Evolutionary conservation across 2,329 filamentous ascomycete genomes (phyloP).

Genomic region (Sclerotiophoma versabilis): DNA sequence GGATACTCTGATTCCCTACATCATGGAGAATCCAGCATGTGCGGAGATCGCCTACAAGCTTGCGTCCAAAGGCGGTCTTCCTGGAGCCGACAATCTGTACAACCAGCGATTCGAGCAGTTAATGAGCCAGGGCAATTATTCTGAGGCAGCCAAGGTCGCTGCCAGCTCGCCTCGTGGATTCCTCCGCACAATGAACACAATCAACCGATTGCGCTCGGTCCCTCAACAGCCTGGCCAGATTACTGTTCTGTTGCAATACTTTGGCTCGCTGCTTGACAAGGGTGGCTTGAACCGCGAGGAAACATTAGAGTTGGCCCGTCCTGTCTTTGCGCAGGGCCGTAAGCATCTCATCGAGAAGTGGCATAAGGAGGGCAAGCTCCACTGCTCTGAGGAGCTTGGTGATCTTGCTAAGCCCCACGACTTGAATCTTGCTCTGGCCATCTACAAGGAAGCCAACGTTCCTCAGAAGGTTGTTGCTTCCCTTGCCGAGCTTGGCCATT

Average conservation of each 20-base stretch:
- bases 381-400: constrained; percentile 94
- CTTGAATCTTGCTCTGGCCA: constrained; percentile 81
- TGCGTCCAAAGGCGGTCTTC: constrained; percentile 89
- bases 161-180: constrained; percentile 97
- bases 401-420: constrained; percentile 93
- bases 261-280: constrained; percentile 96
- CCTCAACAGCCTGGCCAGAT: constrained; percentile 84
- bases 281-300: constrained; percentile 91
- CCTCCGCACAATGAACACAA: constrained; percentile 90
- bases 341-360: constrained; percentile 98
- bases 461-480: constrained; percentile 94
- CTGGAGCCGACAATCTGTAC: constrained; percentile 93
- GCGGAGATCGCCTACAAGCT: constrained; percentile 93
- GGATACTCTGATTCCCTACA: constrained; percentile 87
- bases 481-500: constrained; percentile 93
- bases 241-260: constrained; percentile 95
- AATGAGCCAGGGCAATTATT: constrained; percentile 78
- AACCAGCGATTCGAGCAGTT: constrained; percentile 91
- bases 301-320: constrained; percentile 89
- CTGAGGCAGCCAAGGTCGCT: constrained; percentile 91
- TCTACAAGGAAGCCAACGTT: constrained; percentile 90
- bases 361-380: constrained; percentile 94
- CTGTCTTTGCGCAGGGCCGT: constrained; percentile 89
- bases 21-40: constrained; percentile 95
- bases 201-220: constrained; percentile 91